Conservation (phyloP, 257 asterid genomes). For the Solanum habrochaites region DNA sequence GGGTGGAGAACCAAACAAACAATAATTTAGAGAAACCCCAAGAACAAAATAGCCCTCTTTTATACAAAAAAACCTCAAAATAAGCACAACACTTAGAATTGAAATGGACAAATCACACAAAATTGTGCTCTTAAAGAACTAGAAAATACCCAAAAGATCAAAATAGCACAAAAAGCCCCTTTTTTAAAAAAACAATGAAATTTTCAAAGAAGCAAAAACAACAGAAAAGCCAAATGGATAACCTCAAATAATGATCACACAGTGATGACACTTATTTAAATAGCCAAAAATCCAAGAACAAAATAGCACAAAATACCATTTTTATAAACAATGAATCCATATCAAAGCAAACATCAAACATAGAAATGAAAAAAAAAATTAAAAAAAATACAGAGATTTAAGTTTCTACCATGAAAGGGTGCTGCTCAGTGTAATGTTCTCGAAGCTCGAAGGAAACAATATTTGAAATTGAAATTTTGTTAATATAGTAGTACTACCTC, state of each 20-base stretch:
- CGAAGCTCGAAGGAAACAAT: background rate
- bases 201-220: background rate
- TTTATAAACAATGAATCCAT: background rate
- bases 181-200: background rate
- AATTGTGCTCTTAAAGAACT: background rate
- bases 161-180: background rate
- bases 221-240: background rate
- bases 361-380: background rate
- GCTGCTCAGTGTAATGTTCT: background rate
- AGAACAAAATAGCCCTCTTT: background rate
- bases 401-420: background rate
- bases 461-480: background rate
- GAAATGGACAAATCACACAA: background rate
- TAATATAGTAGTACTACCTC: background rate
- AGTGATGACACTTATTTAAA: background rate
- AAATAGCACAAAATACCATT: background rate
- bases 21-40: background rate
- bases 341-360: background rate
- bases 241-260: background rate
- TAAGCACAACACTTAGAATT: background rate
- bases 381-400: background rate
- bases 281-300: background rate
- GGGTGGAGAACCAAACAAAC: too few species aligned
- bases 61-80: background rate
- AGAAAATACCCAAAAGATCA: background rate